Evolutionary conservation across 202 grass and related monocot genomes (phyloP), one percentile per base, ranked within the genome.

Genomic region (Eragrostis tef): DNA sequence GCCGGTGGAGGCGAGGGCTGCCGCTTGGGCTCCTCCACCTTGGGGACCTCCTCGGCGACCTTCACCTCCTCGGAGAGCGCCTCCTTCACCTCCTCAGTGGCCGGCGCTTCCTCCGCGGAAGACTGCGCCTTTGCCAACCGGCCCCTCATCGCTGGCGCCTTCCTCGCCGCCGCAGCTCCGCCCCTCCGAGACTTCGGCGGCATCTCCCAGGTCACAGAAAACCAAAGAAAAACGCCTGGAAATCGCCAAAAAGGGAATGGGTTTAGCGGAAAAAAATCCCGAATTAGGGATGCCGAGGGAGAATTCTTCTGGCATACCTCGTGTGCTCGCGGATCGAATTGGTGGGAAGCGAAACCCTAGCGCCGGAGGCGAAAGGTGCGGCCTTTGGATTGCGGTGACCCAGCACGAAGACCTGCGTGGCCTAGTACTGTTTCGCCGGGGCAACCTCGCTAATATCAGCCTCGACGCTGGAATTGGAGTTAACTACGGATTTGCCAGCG

Each of bases 111-210:
- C 64, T 68, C 82, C 52, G 22, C 74, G 13, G 24, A 19, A 69
- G 10, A 25, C 80, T 68, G 80, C 9, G 77, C 72, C 86, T 74
- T 87, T 22, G 42, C 86, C 73, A 39, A 26, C 49, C 84, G 79
- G 1, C 72, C 62, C 71, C 80, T 86, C 24, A 67, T 3, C 47
- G 12, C 86, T 2, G 88, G 42, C 31, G 79, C 89, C 73, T 86
- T 94, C 68, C 81, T 86, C 7, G 41, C 76, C 17, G 67, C 70
- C 31, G 84, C 61, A 1, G 83, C 73, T 22, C 73, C 87, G 45
- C 83, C 86, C 83, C 87, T 91, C 84, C 67, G 88, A 69, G 69
- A 34, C 78, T 88, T 88, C 47, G 88, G 92, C 86, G 86, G 92
- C 92, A 94, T 94, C 92, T 89, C 66, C 26, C 52, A 10, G 10